Evolutionary conservation across 2,329 filamentous ascomycete species (phyloP).

Genomic region (Blastomyces parvus): DNA sequence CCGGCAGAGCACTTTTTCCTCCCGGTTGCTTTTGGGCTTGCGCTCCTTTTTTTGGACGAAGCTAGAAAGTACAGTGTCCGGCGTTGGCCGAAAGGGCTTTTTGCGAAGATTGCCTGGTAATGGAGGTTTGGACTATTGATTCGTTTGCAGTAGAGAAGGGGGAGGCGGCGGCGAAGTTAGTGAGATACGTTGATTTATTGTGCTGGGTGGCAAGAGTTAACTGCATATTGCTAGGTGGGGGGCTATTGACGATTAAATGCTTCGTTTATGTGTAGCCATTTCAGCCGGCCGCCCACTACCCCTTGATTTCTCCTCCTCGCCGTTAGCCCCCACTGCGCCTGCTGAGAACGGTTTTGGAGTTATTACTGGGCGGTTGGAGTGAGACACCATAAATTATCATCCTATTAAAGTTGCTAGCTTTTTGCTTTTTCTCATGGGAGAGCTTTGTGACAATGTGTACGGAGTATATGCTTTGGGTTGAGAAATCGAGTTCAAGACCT

Average conservation of each 20-base stretch:
- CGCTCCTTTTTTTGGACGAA: conserved; percentile 57
- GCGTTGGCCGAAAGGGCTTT: conserved; percentile 46
- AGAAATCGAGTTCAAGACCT: too few species aligned
- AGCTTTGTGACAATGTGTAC: too few species aligned
- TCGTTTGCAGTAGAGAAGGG: background rate
- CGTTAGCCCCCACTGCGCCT: too few species aligned
- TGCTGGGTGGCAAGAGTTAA: background rate
- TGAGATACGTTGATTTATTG: too few species aligned
- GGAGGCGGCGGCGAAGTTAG: too few species aligned
- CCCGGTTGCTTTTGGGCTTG: conserved; percentile 61
- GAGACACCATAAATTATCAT: too few species aligned
- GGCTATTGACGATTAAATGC: background rate
- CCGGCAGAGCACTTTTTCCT: conserved; percentile 69
- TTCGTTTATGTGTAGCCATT: background rate
- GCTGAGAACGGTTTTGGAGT: too few species aligned
- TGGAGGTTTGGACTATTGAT: background rate
- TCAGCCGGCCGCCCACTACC: background rate
- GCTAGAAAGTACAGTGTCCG: conserved; percentile 54
- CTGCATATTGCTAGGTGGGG: background rate
- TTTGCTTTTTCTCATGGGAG: too few species aligned
- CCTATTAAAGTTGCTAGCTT: too few species aligned
- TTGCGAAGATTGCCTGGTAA: conserved; percentile 58
- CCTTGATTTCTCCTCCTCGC: background rate
- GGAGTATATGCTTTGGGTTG: too few species aligned
- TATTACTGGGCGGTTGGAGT: too few species aligned